Evolutionary conservation across 2,329 filamentous ascomycete genomes (phyloP), one percentile per base, ranked within the genome.

Genomic region (Apiospora malaysiana): DNA sequence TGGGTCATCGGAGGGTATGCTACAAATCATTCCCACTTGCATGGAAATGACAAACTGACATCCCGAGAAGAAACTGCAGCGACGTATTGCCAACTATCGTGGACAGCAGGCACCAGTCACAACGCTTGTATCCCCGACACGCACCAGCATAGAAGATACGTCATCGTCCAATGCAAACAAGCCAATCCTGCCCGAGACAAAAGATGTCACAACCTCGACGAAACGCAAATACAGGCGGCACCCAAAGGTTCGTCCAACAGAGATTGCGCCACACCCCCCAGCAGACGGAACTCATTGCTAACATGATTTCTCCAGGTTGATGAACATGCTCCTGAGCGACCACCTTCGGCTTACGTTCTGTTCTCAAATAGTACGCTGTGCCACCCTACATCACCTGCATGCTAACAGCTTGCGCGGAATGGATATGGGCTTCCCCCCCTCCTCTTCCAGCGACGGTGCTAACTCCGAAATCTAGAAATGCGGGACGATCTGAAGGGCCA

Each of bases 261-360:
- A 32, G 2, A 23, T 4, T 37, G 23, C n/a, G n/a, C 51, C 51
- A 77, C 27, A 76, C 73, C 32, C 59, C 68, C 21, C 32, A 43
- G 45, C 21, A 68, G 42, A 45, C 1, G 40, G 40, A 16, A 45
- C 32, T 6, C 3, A 47, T 12, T 68, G n/a, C n/a, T 68, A 56
- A 68, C 25, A 9, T 47, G 43, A 32, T 32, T 16, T 10, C 27
- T 25, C 40, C 77, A 94, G 89, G 86, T 92, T 4, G 93, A 96
- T 75, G 91, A 94, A 71, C 90, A 93, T 82, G 93, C 93, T 0
- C 93, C 93, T 1, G 93, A 95, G 77, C 86, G 93, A 32, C 92
- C 93, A 1, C 92, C 93, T 0, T 95, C 93, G 5, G 93, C 93
- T 68, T 95, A 95, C 81, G 93, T 95, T 16, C 88, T 95, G 21